Percentiles rank a stretch among this genome's conserved stretches.
These are phyloP conservation scores for Gaeumannomyces tritici DNA, from an alignment of 2,329 filamentous ascomycete genomes.

Conservation along the genomic window DNA sequence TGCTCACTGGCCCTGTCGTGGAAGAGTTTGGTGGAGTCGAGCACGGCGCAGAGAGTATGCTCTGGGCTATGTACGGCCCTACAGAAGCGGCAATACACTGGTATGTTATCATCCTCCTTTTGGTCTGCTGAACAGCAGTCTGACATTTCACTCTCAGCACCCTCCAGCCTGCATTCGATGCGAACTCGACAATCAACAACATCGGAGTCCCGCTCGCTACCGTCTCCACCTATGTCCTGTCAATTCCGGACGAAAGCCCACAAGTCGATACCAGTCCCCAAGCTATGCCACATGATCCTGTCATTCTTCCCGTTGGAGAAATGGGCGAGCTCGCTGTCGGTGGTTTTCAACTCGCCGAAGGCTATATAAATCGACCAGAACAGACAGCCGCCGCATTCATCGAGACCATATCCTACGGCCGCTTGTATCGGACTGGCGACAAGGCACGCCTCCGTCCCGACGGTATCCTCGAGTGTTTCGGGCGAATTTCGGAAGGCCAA, in stretches of 20 bases:
- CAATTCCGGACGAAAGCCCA: constrained; percentile 26
- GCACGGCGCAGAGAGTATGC: constrained; percentile 43
- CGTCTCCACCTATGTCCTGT: constrained; percentile 66
- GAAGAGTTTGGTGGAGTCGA: constrained; percentile 62
- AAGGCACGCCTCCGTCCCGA: constrained; percentile 59
- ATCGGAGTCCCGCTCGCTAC: constrained; percentile 75
- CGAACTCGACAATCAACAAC: constrained; percentile 48
- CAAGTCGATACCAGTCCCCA: background rate
- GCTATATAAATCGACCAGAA: constrained; percentile 72
- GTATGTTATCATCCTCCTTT: constrained; percentile 20
- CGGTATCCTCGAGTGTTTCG: constrained; percentile 73
- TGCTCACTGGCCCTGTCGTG: constrained; percentile 72
- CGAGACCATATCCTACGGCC: constrained; percentile 49
- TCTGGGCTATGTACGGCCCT: constrained; percentile 92
- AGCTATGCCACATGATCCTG: constrained; percentile 19
- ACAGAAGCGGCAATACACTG: constrained; percentile 89
- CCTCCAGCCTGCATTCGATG: constrained; percentile 53
- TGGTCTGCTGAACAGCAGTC: background rate
- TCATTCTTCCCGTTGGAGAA: constrained; percentile 54
- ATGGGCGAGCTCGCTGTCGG: constrained; percentile 75
- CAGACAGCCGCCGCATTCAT: constrained; percentile 68
- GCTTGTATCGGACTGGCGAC: constrained; percentile 77
- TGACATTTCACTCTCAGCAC: constrained; percentile 38
- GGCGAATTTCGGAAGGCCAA: constrained; percentile 70
- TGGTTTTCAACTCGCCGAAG: constrained; percentile 67